Conservation (phyloP, 78 protist species). For the Dictyostelium intermedium region DNA sequence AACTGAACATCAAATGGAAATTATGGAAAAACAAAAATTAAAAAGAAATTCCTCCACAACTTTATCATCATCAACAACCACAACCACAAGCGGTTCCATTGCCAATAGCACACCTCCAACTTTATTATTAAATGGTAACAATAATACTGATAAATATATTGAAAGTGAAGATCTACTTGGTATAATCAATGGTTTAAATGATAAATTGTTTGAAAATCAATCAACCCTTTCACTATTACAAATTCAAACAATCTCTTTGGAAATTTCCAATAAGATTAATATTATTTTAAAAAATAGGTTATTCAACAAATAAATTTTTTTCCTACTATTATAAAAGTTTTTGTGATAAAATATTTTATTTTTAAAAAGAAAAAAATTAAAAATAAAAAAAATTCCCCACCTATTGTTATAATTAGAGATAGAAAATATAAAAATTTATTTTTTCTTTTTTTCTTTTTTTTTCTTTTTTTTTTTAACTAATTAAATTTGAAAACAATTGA, state of each 20-base stretch:
- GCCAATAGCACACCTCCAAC: not conserved
- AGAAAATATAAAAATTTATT: too few species aligned
- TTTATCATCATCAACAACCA: not conserved
- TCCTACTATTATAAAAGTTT: too few species aligned
- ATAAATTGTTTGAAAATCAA: constrained; percentile 23
- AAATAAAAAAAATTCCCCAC: too few species aligned
- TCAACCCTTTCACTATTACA: constrained; percentile 9
- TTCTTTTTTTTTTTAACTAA: too few species aligned
- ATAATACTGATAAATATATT: not conserved
- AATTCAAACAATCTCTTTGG: not conserved
- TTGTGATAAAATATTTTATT: too few species aligned
- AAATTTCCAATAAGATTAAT: constrained; percentile 2
- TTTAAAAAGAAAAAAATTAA: too few species aligned
- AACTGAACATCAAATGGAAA: constrained; percentile 35
- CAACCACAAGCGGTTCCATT: too few species aligned
- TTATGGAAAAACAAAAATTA: not conserved
- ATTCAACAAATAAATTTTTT: not conserved
- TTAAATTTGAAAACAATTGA: too few species aligned
- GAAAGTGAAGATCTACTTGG: not conserved
- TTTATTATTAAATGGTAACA: not conserved
- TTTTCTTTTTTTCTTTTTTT: too few species aligned
- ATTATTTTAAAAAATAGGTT: not conserved
- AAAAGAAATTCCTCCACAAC: not conserved
- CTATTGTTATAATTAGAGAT: too few species aligned
- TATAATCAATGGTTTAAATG: not conserved